phyloP scores from a whole-genome alignment of 1,284 basidiomycete genomes.

The Xerocomus cyaneibrunnescens region DNA sequence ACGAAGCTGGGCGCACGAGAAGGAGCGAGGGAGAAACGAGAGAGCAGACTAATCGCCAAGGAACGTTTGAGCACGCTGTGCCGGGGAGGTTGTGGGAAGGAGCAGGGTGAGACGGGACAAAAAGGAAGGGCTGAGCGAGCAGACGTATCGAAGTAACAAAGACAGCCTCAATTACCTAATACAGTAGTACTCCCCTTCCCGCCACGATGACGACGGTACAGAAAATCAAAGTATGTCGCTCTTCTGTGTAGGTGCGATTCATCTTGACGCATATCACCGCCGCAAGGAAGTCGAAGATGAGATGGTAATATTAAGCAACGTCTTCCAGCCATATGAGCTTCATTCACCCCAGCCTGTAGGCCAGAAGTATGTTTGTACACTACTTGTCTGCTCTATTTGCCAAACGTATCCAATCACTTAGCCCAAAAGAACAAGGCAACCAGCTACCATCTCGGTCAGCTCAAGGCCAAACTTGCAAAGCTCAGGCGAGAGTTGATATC shows the following conservation, averaged over 20 bases:
- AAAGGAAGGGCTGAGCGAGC: background rate
- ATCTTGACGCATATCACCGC: slow-evolving; percentile 13
- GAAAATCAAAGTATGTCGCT: slow-evolving; percentile 74
- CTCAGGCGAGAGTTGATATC: slow-evolving; percentile 92
- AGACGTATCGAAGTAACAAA: slow-evolving; percentile 14
- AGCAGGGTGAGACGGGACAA: slow-evolving; percentile 1
- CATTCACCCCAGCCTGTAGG: slow-evolving; percentile 37
- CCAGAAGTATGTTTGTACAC: slow-evolving; percentile 50
- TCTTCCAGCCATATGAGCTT: slow-evolving; percentile 14
- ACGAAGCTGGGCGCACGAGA: slow-evolving; percentile 24
- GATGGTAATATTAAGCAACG: slow-evolving; percentile 60
- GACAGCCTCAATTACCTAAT: slow-evolving; percentile 21
- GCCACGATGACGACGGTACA: slow-evolving; percentile 80
- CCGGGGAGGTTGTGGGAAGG: background rate
- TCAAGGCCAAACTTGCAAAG: slow-evolving; percentile 98
- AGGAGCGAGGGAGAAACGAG: slow-evolving; percentile 38
- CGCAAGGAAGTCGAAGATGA: slow-evolving; percentile 91
- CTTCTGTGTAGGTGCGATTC: slow-evolving; percentile 17
- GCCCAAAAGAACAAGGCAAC: slow-evolving; percentile 98
- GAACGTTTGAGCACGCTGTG: background rate
- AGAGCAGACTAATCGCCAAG: slow-evolving; percentile 5
- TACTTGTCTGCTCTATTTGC: slow-evolving; percentile 3
- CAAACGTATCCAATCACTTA: slow-evolving; percentile 31
- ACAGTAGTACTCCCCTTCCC: background rate
- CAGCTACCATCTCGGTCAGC: slow-evolving; percentile 93